Percentiles rank a stretch among this genome's conserved stretches.
Conservation (phyloP, 805 yeast genomes). For the Metschnikowia picachoensis region DNA sequence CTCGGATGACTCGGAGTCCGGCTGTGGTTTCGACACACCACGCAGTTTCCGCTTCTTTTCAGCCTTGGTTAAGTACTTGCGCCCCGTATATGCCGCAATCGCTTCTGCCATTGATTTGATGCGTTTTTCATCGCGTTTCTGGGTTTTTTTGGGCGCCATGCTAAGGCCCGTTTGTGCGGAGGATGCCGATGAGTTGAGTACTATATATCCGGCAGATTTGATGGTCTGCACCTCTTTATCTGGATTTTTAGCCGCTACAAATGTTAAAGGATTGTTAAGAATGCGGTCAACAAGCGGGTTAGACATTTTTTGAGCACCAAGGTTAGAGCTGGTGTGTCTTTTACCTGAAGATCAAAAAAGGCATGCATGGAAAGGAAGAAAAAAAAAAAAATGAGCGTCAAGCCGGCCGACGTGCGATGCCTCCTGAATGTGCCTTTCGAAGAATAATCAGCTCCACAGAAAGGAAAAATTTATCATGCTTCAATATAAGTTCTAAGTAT, state of each 20-base stretch:
- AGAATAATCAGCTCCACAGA: too few relatives aligned
- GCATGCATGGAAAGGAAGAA: background rate
- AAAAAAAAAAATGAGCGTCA: background rate
- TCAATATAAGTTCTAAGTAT: too few relatives aligned
- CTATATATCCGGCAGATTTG: conserved; percentile 16
- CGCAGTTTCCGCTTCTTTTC: conserved; percentile 18
- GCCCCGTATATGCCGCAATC: conserved; percentile 54
- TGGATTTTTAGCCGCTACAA: conserved; percentile 52
- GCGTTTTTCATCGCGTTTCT: conserved; percentile 12
- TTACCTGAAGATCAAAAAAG: background rate
- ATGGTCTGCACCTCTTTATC: conserved; percentile 16
- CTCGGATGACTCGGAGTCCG: conserved; percentile 18
- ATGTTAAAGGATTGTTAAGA: conserved; percentile 56
- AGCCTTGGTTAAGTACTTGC: conserved; percentile 47
- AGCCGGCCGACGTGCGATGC: background rate
- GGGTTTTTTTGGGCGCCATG: conserved; percentile 2
- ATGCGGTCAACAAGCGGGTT: conserved; percentile 63
- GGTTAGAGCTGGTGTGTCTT: background rate
- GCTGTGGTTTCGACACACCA: conserved; percentile 1
- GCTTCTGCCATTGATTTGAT: conserved; percentile 53
- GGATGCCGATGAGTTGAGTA: conserved; percentile 10
- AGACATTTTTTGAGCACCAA: conserved; percentile 11
- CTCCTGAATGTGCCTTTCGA: background rate
- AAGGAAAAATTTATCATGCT: too few relatives aligned
- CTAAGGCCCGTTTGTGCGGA: conserved; percentile 2